Percentiles rank a stretch among this genome's conserved stretches.
Conservation (phyloP, 1,139 yeast species). For the Kurtzmaniella quercitrusa region DNA sequence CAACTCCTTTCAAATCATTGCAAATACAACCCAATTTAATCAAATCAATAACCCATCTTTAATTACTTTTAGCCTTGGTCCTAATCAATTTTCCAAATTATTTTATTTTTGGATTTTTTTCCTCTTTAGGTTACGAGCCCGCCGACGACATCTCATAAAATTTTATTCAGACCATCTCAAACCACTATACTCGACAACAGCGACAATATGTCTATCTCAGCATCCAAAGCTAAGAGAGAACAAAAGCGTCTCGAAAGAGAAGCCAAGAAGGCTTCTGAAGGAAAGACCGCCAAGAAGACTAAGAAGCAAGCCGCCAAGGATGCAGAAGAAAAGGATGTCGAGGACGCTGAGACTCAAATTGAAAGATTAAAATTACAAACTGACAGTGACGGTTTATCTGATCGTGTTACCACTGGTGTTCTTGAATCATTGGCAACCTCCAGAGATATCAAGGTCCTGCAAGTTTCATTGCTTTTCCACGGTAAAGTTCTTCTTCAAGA, state of each 20-base stretch:
- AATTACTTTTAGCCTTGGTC: too few species aligned
- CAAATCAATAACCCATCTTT: too few species aligned
- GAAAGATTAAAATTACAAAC: conserved; percentile 87
- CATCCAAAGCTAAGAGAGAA: conserved; percentile 97
- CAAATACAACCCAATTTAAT: too few species aligned
- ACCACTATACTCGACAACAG: not conserved
- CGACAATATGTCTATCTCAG: conserved; percentile 63
- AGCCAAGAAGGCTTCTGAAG: conserved; percentile 67
- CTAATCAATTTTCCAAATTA: not conserved
- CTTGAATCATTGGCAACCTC: conserved; percentile 84
- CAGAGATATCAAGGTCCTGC: conserved; percentile 87
- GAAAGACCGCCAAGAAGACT: conserved; percentile 58
- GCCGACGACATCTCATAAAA: conserved; percentile 5
- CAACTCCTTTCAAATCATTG: too few species aligned
- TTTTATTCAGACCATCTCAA: conserved; percentile 4
- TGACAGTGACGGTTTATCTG: conserved; percentile 90
- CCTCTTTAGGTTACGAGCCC: conserved; percentile 1
- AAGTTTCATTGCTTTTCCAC: conserved; percentile 90
- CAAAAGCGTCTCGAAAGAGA: conserved; percentile 64
- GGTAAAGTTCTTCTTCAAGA: conserved; percentile 96
- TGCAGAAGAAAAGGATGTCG: conserved; percentile 59
- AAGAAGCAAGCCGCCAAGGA: conserved; percentile 52
- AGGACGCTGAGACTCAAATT: conserved; percentile 69
- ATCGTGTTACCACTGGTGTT: conserved; percentile 98
- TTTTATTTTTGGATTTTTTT: conserved; percentile 8